Percentiles rank a stretch among this genome's conserved stretches.
phyloP scores from a whole-genome alignment of 305 asterid species.

The Plantago rigida region DNA sequence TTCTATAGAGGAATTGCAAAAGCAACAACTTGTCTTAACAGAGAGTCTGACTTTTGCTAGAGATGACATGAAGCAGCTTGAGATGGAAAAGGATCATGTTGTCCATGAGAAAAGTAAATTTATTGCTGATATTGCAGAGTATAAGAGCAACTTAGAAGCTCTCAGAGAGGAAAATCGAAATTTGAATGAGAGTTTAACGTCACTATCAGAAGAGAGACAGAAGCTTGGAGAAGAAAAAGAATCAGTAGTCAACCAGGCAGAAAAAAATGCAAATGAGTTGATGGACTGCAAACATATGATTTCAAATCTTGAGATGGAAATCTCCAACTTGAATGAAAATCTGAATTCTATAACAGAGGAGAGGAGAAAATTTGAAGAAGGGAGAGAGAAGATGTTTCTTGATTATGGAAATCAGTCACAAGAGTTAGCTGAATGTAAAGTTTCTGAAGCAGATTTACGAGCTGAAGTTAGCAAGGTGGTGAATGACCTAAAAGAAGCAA shows the following conservation, averaged over 20 bases:
- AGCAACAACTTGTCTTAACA: slow-evolving; percentile 30
- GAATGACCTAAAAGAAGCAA: slow-evolving; percentile 51
- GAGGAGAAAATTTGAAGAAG: slow-evolving; percentile 49
- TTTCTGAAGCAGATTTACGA: slow-evolving; percentile 40
- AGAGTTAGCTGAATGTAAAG: slow-evolving; percentile 39
- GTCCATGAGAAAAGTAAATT: slow-evolving; percentile 44
- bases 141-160: slow-evolving; percentile 42
- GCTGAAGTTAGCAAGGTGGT: slow-evolving; percentile 40
- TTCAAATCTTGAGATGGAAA: slow-evolving; percentile 50
- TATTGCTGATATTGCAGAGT: slow-evolving; percentile 41
- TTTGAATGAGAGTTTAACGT: slow-evolving; percentile 33
- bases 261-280: slow-evolving; percentile 44
- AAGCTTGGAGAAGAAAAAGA: slow-evolving; percentile 47
- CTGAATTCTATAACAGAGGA: slow-evolving; percentile 40
- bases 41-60: slow-evolving; percentile 34
- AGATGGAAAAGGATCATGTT: slow-evolving; percentile 46
- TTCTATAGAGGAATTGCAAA: slow-evolving; percentile 42
- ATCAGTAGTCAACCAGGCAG: slow-evolving; percentile 34
- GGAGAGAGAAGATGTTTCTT: slow-evolving; percentile 32
- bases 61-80: slow-evolving; percentile 47
- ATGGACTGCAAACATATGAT: slow-evolving; percentile 36
- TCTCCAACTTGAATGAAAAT: slow-evolving; percentile 36
- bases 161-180: slow-evolving; percentile 44
- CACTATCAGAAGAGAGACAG: slow-evolving; percentile 46
- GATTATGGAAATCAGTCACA: slow-evolving; percentile 43